A percentile compares a stretch with the other conserved stretches of the same genome.
phyloP scores from a whole-genome alignment of 805 yeast genomes.

The Barnettozyma populi region DNA sequence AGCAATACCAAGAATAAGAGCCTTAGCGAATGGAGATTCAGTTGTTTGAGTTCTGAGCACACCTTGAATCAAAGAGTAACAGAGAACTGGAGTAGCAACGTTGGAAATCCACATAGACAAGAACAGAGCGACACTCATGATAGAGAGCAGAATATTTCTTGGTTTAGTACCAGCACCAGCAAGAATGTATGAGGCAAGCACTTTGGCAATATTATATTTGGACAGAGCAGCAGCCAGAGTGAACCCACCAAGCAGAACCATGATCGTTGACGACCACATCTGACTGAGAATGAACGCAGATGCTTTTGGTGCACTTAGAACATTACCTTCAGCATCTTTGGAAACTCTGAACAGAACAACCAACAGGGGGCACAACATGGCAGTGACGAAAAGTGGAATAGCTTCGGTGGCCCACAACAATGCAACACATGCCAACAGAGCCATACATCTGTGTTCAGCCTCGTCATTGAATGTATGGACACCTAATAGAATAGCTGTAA shows the following conservation, averaged over 20 bases:
- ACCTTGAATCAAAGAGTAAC: conserved; percentile 84
- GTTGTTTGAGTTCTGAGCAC: conserved; percentile 72
- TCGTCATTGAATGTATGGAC: conserved; percentile 59
- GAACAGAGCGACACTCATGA: conserved; percentile 81
- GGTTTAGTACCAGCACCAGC: conserved; percentile 82
- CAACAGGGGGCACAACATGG: conserved; percentile 74
- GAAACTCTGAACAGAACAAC: conserved; percentile 66
- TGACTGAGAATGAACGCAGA: conserved; percentile 60
- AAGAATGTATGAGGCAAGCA: conserved; percentile 79
- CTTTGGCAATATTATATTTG: conserved; percentile 82
- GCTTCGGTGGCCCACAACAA: conserved; percentile 95
- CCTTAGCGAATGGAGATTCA: conserved; percentile 75
- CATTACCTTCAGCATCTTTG: conserved; percentile 45
- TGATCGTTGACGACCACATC: conserved; percentile 94
- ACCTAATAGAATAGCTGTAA: conserved; percentile 50
- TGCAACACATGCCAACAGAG: conserved; percentile 57
- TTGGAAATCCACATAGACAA: conserved; percentile 94
- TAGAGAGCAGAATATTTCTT: conserved; percentile 62
- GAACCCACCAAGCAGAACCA: conserved; percentile 87
- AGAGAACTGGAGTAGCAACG: conserved; percentile 93
- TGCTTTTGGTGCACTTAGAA: conserved; percentile 62
- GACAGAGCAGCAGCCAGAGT: conserved; percentile 90
- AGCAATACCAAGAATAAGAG: conserved; percentile 85
- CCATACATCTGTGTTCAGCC: conserved; percentile 60
- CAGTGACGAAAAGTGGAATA: conserved; percentile 88